A percentile compares a stretch with the other conserved stretches of the same genome.
These are phyloP conservation scores for Zygoascus sp. DNA, from an alignment of 1,139 yeast genomes.

Conservation along the genomic window DNA sequence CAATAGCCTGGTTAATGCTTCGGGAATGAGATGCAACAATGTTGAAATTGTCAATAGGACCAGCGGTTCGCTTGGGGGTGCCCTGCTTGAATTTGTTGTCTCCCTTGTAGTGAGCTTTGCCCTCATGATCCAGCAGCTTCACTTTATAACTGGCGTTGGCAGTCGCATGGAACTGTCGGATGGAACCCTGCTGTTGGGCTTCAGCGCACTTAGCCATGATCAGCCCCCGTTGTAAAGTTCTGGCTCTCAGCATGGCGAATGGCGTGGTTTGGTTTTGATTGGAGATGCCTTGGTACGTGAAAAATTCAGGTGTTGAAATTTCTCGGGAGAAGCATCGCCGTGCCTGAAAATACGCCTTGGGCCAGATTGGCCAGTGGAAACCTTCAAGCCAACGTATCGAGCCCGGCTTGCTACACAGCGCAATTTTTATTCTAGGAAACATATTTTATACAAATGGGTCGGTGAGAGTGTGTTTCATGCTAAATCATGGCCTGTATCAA, in stretches of 20 bases:
- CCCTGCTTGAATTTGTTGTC: constrained; percentile 23
- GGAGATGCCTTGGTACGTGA: neutral
- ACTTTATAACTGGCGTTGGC: neutral
- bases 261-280: neutral
- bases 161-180: neutral
- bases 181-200: neutral
- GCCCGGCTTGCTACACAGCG: too few relatives aligned
- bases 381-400: too few relatives aligned
- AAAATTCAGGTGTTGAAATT: neutral
- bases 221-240: neutral
- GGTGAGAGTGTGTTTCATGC: too few relatives aligned
- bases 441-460: too few relatives aligned
- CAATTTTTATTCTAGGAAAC: too few relatives aligned
- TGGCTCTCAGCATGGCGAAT: neutral
- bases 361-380: too few relatives aligned
- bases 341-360: neutral
- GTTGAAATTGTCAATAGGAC: constrained; percentile 31
- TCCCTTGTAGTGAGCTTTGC: constrained; percentile 6
- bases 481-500: too few relatives aligned
- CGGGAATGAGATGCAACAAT: constrained; percentile 33
- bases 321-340: neutral
- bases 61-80: constrained; percentile 31
- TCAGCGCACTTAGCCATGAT: neutral
- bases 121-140: constrained; percentile 6
- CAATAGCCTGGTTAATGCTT: constrained; percentile 25